A percentile compares a stretch with the other conserved stretches of the same genome.
Evolutionary conservation across 345 rosid genomes (phyloP).

Genomic region (Lenwebbia sp.): DNA sequence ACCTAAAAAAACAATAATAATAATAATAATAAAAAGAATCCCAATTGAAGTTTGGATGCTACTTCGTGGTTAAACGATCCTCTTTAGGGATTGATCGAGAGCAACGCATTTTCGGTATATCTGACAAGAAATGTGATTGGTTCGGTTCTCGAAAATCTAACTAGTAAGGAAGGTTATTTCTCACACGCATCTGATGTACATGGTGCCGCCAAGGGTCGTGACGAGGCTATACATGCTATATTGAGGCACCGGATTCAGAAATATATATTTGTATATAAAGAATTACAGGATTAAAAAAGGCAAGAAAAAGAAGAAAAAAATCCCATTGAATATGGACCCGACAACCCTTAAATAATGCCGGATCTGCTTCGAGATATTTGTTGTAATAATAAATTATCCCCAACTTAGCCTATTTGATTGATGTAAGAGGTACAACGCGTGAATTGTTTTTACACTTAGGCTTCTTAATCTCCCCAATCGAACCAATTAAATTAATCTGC

Average conservation of each 20-base stretch:
- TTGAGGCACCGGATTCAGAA: neutral
- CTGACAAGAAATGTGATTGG: neutral
- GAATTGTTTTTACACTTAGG: neutral
- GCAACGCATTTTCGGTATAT: neutral
- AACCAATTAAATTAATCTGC: neutral
- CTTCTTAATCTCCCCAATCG: neutral
- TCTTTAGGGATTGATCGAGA: neutral
- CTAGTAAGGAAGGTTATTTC: neutral
- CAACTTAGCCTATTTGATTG: neutral
- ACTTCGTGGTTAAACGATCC: neutral
- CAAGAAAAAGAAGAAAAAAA: neutral
- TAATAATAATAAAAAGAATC: neutral
- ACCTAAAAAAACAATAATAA: neutral
- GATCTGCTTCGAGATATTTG: neutral
- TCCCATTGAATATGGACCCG: neutral
- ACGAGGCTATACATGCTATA: too few species aligned
- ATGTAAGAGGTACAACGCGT: neutral
- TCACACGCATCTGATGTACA: neutral
- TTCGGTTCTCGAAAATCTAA: neutral
- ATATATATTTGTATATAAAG: too few species aligned
- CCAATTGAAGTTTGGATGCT: neutral
- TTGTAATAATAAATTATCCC: neutral
- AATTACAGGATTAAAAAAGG: neutral
- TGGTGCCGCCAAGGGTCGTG: neutral
- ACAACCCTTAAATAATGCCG: neutral